These are phyloP conservation scores for Solanum chmielewskii DNA, from an alignment of 257 asterid genomes.

Conservation along the genomic window DNA sequence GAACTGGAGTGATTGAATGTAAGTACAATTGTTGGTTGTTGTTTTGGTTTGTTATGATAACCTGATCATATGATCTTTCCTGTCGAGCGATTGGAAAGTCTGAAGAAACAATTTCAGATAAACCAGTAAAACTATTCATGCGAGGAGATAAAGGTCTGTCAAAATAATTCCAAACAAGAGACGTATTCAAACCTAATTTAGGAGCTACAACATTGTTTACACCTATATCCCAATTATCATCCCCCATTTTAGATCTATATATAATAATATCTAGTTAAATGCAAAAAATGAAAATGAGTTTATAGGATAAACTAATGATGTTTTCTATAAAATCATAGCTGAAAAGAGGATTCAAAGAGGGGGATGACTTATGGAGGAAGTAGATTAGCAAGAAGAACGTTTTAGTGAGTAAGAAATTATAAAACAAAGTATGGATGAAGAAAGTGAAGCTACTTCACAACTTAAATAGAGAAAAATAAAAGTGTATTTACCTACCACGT, in stretches of 20 bases:
- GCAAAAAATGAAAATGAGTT: background rate
- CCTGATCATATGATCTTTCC: background rate
- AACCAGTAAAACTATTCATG: background rate
- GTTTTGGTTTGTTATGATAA: background rate
- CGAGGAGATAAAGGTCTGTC: background rate
- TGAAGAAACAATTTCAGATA: too few relatives aligned
- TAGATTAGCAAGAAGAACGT: too few relatives aligned
- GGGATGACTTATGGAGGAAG: background rate
- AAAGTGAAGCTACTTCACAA: too few relatives aligned
- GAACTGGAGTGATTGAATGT: background rate
- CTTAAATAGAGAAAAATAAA: too few relatives aligned
- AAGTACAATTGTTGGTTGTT: background rate
- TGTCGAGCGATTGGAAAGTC: background rate
- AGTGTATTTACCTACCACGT: too few relatives aligned
- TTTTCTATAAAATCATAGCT: too few relatives aligned
- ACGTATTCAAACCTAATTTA: background rate
- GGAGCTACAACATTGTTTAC: background rate
- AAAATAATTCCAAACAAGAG: background rate
- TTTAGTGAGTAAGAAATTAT: too few relatives aligned
- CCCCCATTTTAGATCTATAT: too few relatives aligned
- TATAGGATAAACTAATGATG: background rate
- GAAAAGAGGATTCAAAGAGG: background rate
- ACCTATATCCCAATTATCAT: background rate
- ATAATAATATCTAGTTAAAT: too few relatives aligned
- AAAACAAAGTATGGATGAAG: too few relatives aligned